phyloP scores from a whole-genome alignment of 139 green algal genomes.

The Chlamydomonas sphaeroides region DNA sequence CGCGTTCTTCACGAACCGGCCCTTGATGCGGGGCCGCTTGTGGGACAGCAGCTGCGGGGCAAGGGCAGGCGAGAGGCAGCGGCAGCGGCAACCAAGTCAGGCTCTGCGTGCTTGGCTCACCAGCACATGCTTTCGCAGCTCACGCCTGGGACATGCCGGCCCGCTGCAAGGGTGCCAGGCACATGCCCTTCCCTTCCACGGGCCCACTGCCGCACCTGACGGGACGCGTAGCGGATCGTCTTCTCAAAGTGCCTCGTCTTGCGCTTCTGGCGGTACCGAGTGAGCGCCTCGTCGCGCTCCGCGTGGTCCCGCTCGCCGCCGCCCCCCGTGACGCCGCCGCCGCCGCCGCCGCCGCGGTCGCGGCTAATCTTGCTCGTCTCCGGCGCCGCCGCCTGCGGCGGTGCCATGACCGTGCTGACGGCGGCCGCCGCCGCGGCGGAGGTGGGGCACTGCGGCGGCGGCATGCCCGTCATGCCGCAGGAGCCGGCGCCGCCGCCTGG shows the following conservation, averaged over 20 bases:
- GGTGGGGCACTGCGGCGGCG: too few relatives aligned
- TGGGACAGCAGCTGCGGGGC: constrained; percentile 55
- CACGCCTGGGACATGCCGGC: too few relatives aligned
- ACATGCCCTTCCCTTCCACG: too few relatives aligned
- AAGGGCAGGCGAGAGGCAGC: neutral
- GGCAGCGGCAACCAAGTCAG: too few relatives aligned
- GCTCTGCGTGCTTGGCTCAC: too few relatives aligned
- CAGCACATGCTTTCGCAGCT: too few relatives aligned
- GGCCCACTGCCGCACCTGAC: constrained; percentile 39
- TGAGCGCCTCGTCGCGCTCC: constrained; percentile 53
- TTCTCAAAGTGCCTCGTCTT: constrained; percentile 58
- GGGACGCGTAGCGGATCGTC: constrained; percentile 53
- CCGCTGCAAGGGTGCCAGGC: too few relatives aligned
- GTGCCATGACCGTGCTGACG: neutral
- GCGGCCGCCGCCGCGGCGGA: constrained; percentile 9
- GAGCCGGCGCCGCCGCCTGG: neutral
- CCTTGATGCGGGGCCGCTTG: constrained; percentile 77
- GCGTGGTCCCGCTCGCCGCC: neutral
- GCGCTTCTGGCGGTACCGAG: constrained; percentile 54
- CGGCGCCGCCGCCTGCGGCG: neutral
- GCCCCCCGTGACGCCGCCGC: neutral
- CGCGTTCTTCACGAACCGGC: constrained; percentile 76
- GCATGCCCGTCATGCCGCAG: too few relatives aligned
- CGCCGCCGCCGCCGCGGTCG: neutral
- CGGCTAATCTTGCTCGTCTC: constrained; percentile 30